A percentile compares a stretch with the other conserved stretches of the same genome.
These are phyloP conservation scores for Wickerhamiella sergipiensis DNA, from an alignment of 805 yeast species.

Conservation along the genomic window DNA sequence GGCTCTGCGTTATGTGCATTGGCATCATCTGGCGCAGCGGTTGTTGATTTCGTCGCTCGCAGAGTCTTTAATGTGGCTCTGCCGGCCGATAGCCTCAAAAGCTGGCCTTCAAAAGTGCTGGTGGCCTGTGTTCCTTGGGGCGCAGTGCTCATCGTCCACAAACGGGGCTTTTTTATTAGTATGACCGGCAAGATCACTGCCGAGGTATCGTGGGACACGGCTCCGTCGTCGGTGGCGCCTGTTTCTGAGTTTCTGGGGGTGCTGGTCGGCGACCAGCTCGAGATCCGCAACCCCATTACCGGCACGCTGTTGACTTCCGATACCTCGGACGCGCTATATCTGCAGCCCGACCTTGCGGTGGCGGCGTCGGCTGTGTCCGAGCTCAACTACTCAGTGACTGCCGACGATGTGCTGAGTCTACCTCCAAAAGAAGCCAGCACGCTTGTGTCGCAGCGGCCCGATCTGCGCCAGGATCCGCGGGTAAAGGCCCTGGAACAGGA, in stretches of 20 bases:
- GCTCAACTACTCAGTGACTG: neutral
- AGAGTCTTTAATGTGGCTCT: neutral
- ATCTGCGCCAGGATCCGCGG: neutral
- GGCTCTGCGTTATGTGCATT: neutral
- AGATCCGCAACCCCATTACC: slow-evolving; percentile 28
- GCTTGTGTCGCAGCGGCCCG: neutral
- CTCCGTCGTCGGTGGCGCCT: neutral
- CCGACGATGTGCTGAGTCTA: neutral
- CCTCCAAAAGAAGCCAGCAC: neutral
- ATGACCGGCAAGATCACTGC: neutral
- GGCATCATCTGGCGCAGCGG: neutral
- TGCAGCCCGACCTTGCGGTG: neutral
- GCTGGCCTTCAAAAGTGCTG: neutral
- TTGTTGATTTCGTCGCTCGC: neutral
- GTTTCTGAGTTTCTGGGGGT: slow-evolving; percentile 26
- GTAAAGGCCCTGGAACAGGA: slow-evolving; percentile 5
- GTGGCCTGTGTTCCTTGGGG: neutral
- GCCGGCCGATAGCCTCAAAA: neutral
- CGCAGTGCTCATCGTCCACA: neutral
- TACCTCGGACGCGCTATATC: neutral
- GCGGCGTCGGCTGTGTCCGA: neutral
- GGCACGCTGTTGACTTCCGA: slow-evolving; percentile 25
- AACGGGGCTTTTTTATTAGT: neutral
- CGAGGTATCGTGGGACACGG: neutral
- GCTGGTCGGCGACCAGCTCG: slow-evolving; percentile 22